These are phyloP conservation scores for Heterobasidion irregulare DNA, from an alignment of 1,284 basidiomycete genomes.

Conservation along the genomic window DNA sequence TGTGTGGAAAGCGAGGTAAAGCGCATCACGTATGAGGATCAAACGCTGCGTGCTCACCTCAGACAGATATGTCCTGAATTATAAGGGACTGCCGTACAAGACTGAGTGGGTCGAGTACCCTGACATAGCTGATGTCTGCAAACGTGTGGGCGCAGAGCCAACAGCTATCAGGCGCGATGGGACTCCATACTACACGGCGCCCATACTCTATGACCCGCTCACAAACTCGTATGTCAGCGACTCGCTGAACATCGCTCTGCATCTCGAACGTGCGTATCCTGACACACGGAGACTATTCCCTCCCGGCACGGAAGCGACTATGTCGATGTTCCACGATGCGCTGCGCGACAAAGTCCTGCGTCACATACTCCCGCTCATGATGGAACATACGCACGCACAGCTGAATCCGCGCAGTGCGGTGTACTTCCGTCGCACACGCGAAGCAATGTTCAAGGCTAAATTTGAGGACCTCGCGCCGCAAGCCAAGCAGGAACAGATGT, in stretches of 20 bases:
- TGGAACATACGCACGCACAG: not conserved
- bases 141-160: constrained; percentile 22
- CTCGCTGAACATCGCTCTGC: constrained; percentile 27
- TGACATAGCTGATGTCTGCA: constrained; percentile 23
- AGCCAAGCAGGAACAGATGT: constrained; percentile 8
- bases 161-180: constrained; percentile 19
- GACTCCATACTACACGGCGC: constrained; percentile 25
- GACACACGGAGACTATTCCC: not conserved
- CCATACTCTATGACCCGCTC: constrained; percentile 26
- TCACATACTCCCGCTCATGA: not conserved
- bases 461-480: constrained; percentile 13
- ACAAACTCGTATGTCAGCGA: constrained; percentile 21
- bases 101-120: constrained; percentile 31
- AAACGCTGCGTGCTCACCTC: not conserved
- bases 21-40: not conserved
- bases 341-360: not conserved
- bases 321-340: not conserved
- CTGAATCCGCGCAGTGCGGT: constrained; percentile 10
- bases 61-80: constrained; percentile 27
- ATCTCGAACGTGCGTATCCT: constrained; percentile 28
- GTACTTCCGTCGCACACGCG: constrained; percentile 16
- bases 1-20: constrained; percentile 19
- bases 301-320: not conserved
- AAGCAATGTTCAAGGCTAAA: constrained; percentile 9
- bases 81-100: constrained; percentile 28